phyloP scores from a whole-genome alignment of 352 stramenopile species.

The Globisporangium cystogenes region DNA sequence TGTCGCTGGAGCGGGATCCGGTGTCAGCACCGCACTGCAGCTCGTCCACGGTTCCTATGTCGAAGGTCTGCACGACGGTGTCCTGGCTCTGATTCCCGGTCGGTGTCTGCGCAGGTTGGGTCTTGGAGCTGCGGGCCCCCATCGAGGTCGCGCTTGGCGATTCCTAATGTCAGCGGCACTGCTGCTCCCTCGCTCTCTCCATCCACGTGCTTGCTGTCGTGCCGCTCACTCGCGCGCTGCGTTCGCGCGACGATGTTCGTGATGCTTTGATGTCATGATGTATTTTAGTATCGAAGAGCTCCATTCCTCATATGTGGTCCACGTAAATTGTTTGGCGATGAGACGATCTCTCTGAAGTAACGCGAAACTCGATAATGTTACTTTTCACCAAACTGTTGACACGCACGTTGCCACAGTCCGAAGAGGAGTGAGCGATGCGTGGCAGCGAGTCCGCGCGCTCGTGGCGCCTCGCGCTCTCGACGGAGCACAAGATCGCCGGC shows the following conservation, averaged over 20 bases:
- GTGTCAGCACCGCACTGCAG: slow-evolving; percentile 3
- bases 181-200: neutral
- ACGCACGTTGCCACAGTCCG: too few species aligned
- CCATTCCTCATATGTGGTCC: too few species aligned
- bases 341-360: too few species aligned
- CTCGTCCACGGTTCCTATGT: slow-evolving; percentile 30
- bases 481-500: slow-evolving; percentile 54
- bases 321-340: too few species aligned
- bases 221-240: neutral
- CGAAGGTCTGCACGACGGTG: slow-evolving; percentile 25
- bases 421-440: neutral
- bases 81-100: slow-evolving; percentile 9
- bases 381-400: too few species aligned
- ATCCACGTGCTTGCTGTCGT: neutral
- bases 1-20: neutral
- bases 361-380: too few species aligned
- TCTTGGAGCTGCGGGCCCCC: slow-evolving; percentile 57
- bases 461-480: slow-evolving; percentile 11
- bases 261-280: too few species aligned
- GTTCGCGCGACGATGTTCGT: too few species aligned
- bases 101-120: slow-evolving; percentile 13
- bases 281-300: too few species aligned
- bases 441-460: neutral
- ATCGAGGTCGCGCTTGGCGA: slow-evolving; percentile 16
- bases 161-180: slow-evolving; percentile 1